Percentiles rank a stretch among this genome's conserved stretches.
phyloP scores from a whole-genome alignment of 2,329 filamentous ascomycete species.

The Calonectria montana region DNA sequence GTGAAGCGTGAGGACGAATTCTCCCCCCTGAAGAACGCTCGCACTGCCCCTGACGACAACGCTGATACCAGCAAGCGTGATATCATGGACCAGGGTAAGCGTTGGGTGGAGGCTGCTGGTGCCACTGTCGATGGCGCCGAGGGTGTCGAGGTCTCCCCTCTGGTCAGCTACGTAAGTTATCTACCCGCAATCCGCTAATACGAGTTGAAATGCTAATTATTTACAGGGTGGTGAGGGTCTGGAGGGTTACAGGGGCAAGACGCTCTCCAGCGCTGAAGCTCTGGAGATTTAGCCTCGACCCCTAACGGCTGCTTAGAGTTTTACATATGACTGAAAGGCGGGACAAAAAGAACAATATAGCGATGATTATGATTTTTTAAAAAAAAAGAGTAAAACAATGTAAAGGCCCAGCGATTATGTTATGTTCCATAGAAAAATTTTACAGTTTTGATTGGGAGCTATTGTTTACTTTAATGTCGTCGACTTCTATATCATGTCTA shows the following conservation, averaged over 20 bases:
- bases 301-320: not conserved
- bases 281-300: constrained; percentile 50
- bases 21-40: constrained; percentile 92
- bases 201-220: constrained; percentile 5
- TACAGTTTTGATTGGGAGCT: constrained; percentile 27
- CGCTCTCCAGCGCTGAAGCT: constrained; percentile 64
- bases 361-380: constrained; percentile 2
- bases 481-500: constrained; percentile 29
- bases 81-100: constrained; percentile 89
- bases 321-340: not conserved
- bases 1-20: constrained; percentile 98
- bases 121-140: constrained; percentile 75
- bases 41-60: constrained; percentile 89
- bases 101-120: constrained; percentile 86
- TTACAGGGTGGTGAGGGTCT: constrained; percentile 71
- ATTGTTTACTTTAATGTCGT: constrained; percentile 19
- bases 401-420: constrained; percentile 17
- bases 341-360: not conserved
- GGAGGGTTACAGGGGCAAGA: constrained; percentile 64
- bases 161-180: constrained; percentile 92
- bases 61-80: constrained; percentile 92
- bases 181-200: not conserved
- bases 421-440: constrained; percentile 7
- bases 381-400: constrained; percentile 14
- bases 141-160: constrained; percentile 90